These are phyloP conservation scores for Cyclostephanos tholiformis DNA, from an alignment of 108 stramenopile genomes.

Conservation along the genomic window DNA sequence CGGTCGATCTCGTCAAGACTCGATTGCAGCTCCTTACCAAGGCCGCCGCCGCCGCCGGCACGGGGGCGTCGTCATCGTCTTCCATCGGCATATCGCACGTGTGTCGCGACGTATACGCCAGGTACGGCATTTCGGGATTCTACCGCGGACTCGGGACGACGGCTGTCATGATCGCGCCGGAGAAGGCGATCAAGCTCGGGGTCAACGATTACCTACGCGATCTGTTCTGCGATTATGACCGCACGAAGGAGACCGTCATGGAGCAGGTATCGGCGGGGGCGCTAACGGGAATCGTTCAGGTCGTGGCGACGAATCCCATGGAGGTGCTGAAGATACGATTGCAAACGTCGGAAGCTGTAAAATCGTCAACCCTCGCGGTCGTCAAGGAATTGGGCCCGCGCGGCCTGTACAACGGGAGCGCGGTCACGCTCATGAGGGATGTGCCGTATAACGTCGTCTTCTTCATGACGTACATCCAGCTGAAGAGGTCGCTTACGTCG, in stretches of 20 bases:
- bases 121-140: conserved; percentile 43
- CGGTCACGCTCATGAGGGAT: conserved; percentile 60
- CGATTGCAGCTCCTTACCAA: conserved; percentile 38
- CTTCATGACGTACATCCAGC: conserved; percentile 57
- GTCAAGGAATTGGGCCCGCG: conserved; percentile 50
- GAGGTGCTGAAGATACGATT: conserved; percentile 75
- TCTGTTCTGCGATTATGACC: conserved; percentile 16
- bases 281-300: conserved; percentile 66
- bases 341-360: conserved; percentile 40
- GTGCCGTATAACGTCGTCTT: conserved; percentile 64
- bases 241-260: conserved; percentile 19
- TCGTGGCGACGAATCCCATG: conserved; percentile 76
- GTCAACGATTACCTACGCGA: conserved; percentile 57
- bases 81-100: conserved; percentile 14
- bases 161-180: conserved; percentile 68
- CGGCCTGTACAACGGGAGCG: conserved; percentile 64
- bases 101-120: conserved; percentile 26
- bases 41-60: not conserved
- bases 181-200: conserved; percentile 65
- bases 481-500: conserved; percentile 37
- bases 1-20: conserved; percentile 59
- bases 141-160: conserved; percentile 55
- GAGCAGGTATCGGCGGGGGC: conserved; percentile 57
- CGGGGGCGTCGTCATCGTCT: not conserved
- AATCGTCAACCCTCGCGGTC: conserved; percentile 26